Evolutionary conservation across 352 stramenopile genomes (phyloP).

Genomic region (Paralagenidium karlingii): DNA sequence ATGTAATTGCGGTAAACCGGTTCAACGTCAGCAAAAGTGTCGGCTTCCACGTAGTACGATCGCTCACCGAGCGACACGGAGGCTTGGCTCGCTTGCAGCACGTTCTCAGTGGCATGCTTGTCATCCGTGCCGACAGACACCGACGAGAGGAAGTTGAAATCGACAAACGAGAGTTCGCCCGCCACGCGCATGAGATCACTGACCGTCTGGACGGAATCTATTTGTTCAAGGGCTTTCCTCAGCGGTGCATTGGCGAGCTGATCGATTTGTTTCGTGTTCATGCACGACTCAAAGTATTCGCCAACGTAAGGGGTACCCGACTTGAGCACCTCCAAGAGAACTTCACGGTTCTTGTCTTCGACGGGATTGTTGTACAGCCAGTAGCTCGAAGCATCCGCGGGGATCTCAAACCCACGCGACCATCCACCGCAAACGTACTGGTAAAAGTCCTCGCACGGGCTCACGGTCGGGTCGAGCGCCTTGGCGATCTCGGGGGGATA

Average conservation of each 20-base stretch:
- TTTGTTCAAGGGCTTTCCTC: too few species aligned
- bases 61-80: constrained; percentile 82
- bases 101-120: constrained; percentile 69
- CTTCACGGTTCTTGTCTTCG: constrained; percentile 29
- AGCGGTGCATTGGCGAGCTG: constrained; percentile 23
- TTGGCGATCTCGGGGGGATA: constrained; percentile 11
- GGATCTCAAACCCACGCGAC: constrained; percentile 24
- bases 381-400: constrained; percentile 9
- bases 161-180: constrained; percentile 32
- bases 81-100: constrained; percentile 69
- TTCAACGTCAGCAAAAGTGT: constrained; percentile 62
- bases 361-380: constrained; percentile 31
- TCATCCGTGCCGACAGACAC: constrained; percentile 68
- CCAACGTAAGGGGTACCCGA: constrained; percentile 47
- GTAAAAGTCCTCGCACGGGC: constrained; percentile 69
- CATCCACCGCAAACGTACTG: constrained; percentile 46
- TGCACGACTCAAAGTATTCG: constrained; percentile 45
- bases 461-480: constrained; percentile 24
- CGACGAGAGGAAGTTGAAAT: constrained; percentile 69
- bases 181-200: constrained; percentile 27
- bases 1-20: constrained; percentile 69
- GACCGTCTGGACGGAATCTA: too few species aligned
- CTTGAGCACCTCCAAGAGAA: constrained; percentile 40
- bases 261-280: constrained; percentile 45
- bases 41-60: constrained; percentile 87